Conservation (phyloP, 106 monocot species). For the Platanthera guangdongensis region DNA sequence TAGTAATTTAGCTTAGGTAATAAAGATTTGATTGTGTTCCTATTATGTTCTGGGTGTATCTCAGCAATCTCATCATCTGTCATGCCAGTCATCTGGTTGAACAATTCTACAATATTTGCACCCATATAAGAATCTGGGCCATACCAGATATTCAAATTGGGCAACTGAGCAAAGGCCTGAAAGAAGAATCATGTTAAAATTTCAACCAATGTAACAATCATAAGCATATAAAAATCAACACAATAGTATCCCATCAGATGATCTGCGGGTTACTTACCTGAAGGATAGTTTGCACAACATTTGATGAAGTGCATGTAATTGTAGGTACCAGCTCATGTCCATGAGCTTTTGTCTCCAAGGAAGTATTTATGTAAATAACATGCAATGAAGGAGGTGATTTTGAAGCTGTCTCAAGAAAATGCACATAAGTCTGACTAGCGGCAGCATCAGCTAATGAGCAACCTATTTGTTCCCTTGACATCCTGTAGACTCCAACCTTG, state of each 20-base stretch:
- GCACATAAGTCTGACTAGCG: constrained; percentile 55
- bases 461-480: constrained; percentile 89
- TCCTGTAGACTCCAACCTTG: constrained; percentile 92
- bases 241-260: not conserved
- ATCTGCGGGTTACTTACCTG: constrained; percentile 43
- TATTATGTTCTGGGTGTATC: constrained; percentile 80
- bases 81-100: constrained; percentile 71
- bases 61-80: constrained; percentile 74
- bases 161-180: constrained; percentile 93
- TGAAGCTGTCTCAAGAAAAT: constrained; percentile 66
- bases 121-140: constrained; percentile 99
- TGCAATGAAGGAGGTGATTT: constrained; percentile 73
- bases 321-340: constrained; percentile 97
- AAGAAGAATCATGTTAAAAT: not conserved
- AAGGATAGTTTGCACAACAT: constrained; percentile 93
- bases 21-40: constrained; percentile 57
- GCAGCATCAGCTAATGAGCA: constrained; percentile 98
- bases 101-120: constrained; percentile 88
- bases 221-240: not conserved
- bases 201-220: not conserved
- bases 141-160: constrained; percentile 80
- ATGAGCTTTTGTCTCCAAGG: constrained; percentile 87
- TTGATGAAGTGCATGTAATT: constrained; percentile 96
- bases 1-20: constrained; percentile 67
- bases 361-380: constrained; percentile 98